Base-by-base conservation (phyloP, 305 asterid species). In the Lippia alba region DNA sequence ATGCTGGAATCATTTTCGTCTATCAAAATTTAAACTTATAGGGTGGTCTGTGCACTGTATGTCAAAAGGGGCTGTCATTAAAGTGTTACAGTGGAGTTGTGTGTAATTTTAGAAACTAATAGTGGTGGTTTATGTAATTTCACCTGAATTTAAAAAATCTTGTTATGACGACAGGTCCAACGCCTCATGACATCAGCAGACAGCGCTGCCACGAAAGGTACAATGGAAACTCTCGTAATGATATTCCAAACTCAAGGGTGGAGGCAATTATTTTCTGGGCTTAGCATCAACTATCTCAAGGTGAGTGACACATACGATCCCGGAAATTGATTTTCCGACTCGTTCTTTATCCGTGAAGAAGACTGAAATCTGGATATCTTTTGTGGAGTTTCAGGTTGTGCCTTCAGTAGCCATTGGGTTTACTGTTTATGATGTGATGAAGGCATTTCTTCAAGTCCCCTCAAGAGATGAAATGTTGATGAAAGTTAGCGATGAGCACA, bases 341-440 rank as follows among this genome's bases (percentile, higher is more conserved):
- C 59, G 30, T 12, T 67, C 68, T 61, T 49, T 57, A 51, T 45
- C 51, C 48, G 36, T 39, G 14, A 24, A 24, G 19, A 14, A 9
- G 53, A 40, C 15, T 74, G 68, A 70, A 24, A 60, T 56, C 46
- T 16, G 19, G 56, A 15, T 34, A 30, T 32, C 2, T 40, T 14
- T 40, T 60, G 62, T 48, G 41, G 60, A 50, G 24, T 74, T 77
- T 58, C 84, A 94, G 99, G 99, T 88, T 57, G 96, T 88, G 34
- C 99, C 99, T 33, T 94, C 99, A 1, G 99, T 91, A n/a, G 99
- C 99, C 6, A 94, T 94, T 53, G 99, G 99, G 34, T 94, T 94
- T 53, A 91, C 99, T 9, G 89, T 88, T 14, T 94, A 94, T 33
- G 99, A 94, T 74, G 64, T 80, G 63, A 80, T 91, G 96, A 94